Base-by-base conservation (phyloP, 164 flowering plant species). In the Dillenia suffruticosa region DNA sequence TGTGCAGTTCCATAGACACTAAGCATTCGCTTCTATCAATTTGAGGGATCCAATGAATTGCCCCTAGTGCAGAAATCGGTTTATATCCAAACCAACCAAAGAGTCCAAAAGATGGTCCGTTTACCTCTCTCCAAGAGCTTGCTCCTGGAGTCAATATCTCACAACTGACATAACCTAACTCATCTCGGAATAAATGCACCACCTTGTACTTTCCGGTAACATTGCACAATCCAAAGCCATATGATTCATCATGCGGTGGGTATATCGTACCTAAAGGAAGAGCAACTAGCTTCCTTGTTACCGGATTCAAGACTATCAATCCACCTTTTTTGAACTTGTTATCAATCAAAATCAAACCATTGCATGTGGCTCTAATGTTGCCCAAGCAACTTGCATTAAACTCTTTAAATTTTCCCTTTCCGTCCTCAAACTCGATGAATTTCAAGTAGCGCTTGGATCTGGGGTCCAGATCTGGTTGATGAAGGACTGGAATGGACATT, bases 141-240 rank as follows among this genome's bases (percentile, higher is more conserved):
- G 68, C 56, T 44, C 71, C 64, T 10, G 75, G 61, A 15, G 17
- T 52, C 12, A 79, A 44, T 15, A 69, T 62, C 78, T 82, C 86
- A 63, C 86, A 82, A 47, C 66, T 64, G 47, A 69, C 26, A 47
- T 46, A 71, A 7, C 57, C 43, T 40, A 55, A 51, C 19, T 46
- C 63, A 68, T 79, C 85, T 5, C 59, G 59, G 65, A 79, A 79
- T 74, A 82, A 68, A 63, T 82, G 86, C 8, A 79, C 83, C 45
- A 82, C 70, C 64, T 77, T 82, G 46, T 79, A 77, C 5, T 54
- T 50, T 1, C 67, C 55, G 0, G 63, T 50, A 24, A 17, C n/a
- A 32, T 60, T n/a, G 62, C 63, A 51, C 15, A 64, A 70, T 5
- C 64, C 72, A 12, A 79, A 64, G 19, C 77, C 86, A 64, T 73